Evolutionary conservation across 495 filamentous ascomycete genomes (phyloP).

Genomic region (Elaphomyces granulatus): DNA sequence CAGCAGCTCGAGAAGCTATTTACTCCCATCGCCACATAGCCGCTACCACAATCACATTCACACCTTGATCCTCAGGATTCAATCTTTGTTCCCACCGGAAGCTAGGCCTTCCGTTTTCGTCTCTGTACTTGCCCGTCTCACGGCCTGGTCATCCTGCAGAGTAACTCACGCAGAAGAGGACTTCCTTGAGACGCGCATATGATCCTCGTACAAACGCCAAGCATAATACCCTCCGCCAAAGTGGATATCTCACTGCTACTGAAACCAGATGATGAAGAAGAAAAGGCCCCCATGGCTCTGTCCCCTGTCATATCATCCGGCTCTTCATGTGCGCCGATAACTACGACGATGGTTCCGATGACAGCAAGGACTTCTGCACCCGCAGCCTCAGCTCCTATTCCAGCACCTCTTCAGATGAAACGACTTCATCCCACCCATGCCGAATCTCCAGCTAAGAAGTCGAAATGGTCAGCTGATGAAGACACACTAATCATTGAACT

Average conservation of each 20-base stretch:
- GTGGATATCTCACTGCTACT: constrained; percentile 83
- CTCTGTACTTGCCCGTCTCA: neutral
- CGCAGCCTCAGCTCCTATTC: constrained; percentile 6
- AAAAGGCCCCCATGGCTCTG: constrained; percentile 36
- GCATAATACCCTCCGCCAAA: constrained; percentile 42
- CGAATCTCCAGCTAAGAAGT: constrained; percentile 80
- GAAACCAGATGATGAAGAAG: constrained; percentile 68
- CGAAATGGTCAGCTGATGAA: constrained; percentile 90
- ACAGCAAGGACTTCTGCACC: constrained; percentile 19
- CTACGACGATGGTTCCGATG: constrained; percentile 12
- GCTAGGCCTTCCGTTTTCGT: neutral
- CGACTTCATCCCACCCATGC: constrained; percentile 35
- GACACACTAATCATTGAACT: constrained; percentile 81
- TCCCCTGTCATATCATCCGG: constrained; percentile 10
- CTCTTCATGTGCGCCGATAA: constrained; percentile 12
- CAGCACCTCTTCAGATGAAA: constrained; percentile 28
- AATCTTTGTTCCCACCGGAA: constrained; percentile 1
- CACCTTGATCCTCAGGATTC: neutral
- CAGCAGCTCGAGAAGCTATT: neutral
- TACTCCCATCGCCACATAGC: neutral
- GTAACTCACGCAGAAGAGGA: neutral
- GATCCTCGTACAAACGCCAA: constrained; percentile 36
- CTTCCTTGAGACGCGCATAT: constrained; percentile 29
- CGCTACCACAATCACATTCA: neutral
- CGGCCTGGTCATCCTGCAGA: constrained; percentile 5